Evolutionary conservation across 306 rosid species (phyloP), one percentile per base, ranked within the genome.

Genomic region (Cucurbita argyrosperma): DNA sequence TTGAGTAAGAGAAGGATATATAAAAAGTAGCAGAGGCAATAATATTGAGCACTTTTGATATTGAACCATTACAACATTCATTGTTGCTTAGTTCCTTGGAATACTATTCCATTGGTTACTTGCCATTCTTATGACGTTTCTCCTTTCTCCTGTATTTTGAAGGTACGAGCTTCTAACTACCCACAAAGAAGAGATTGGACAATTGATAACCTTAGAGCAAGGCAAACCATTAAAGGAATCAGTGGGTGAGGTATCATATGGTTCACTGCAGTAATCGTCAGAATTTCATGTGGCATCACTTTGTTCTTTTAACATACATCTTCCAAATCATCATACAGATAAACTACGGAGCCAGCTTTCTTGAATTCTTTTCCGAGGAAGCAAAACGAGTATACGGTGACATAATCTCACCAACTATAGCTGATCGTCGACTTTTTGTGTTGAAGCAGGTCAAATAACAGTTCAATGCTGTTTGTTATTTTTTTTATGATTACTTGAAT

Each of bases 171-270:
- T 91, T 62, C 74, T 94, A 73, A 82, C 85, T 65, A 80, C 85
- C 58, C 91, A 91, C 83, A 88, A 87, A 77, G 92, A 94, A 81
- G 95, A 87, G 82, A 89, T 94, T 66, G 97, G 90, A 62, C 90
- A 94, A 62, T 95, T 94, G 75, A 88, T 94, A 72, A 94, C 99
- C 73, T 88, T 91, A 87, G 99, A 94, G 89, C 96, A 91, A 86
- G 99, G 99, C 60, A 94, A 94, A 81, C 97, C 99, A 76, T 80
- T 94, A 46, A 87, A 82, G 79, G 99, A 94, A 87, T 86, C 99
- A 76, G 11, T 89, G 71, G 97, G 88, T 37, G 99, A 91, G 99
- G 99, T 94, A 84, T 52, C 30, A 60, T 52, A 72, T 54, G 38
- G 42, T 55, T 38, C 39, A n/a, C 76, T 72, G 18, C 19, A 38